Conservation (phyloP, 768 basidiomycete species). For the Mycena floridula region DNA sequence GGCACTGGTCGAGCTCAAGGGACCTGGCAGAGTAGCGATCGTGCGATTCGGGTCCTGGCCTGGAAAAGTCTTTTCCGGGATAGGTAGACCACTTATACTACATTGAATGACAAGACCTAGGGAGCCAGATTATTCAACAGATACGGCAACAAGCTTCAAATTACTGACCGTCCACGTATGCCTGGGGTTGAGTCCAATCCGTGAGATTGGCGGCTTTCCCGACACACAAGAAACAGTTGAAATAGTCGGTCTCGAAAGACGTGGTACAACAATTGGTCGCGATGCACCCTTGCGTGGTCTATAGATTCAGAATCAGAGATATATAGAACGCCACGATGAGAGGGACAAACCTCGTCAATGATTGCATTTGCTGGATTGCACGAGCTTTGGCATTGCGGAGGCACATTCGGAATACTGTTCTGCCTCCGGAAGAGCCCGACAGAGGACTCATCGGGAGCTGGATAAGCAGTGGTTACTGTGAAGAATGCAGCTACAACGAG, state of each 20-base stretch:
- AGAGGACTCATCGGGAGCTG: too few species aligned
- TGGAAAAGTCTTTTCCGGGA: too few species aligned
- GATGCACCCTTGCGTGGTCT: slow-evolving; percentile 1
- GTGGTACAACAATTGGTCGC: slow-evolving; percentile 23
- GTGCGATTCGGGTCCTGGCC: too few species aligned
- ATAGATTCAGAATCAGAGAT: background rate
- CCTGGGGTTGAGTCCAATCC: slow-evolving; percentile 24
- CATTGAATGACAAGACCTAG: too few species aligned
- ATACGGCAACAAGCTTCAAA: too few species aligned
- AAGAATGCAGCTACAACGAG: too few species aligned
- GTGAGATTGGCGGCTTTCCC: slow-evolving; percentile 19
- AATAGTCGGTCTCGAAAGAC: slow-evolving; percentile 23
- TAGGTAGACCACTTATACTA: too few species aligned
- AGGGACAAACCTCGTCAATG: background rate
- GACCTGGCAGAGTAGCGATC: too few species aligned
- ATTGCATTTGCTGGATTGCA: background rate
- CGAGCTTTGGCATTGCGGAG: background rate
- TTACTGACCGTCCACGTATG: too few species aligned
- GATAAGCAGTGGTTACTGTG: too few species aligned
- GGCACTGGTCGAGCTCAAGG: too few species aligned
- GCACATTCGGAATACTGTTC: background rate
- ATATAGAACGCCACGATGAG: background rate
- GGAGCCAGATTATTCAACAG: too few species aligned
- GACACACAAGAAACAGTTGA: slow-evolving; percentile 28
- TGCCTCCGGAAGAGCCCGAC: background rate